Evolutionary conservation across 2,329 filamentous ascomycete genomes (phyloP).

Genomic region (Aspergillus intermedius): DNA sequence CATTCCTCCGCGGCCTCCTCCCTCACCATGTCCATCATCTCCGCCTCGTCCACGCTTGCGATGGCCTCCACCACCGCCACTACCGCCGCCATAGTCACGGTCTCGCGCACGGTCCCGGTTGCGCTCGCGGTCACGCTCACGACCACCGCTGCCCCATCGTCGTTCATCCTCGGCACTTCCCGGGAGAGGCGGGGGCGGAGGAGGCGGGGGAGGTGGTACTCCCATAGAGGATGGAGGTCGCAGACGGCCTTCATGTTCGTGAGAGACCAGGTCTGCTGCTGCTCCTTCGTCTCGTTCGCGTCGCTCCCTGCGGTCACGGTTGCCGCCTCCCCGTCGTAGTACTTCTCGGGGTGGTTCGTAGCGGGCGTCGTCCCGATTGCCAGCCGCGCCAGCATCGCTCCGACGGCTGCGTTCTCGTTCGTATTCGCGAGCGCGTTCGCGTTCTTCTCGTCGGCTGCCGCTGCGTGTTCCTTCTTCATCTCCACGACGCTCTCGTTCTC

Average conservation of each 20-base stretch:
- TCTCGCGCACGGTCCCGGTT: constrained; percentile 30
- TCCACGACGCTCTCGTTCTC: constrained; percentile 21
- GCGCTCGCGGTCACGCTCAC: constrained; percentile 31
- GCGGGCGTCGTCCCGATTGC: constrained; percentile 21
- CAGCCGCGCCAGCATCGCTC: constrained; percentile 19
- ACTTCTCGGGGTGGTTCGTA: constrained; percentile 12
- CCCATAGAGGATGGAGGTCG: constrained; percentile 29
- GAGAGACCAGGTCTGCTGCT: constrained; percentile 11
- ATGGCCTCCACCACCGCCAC: constrained; percentile 21
- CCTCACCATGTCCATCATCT: constrained; percentile 23
- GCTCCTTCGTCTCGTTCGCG: constrained; percentile 31
- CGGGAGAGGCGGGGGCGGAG: constrained; percentile 22
- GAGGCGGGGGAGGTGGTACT: constrained; percentile 23
- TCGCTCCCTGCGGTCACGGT: constrained; percentile 30
- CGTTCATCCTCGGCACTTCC: constrained; percentile 26
- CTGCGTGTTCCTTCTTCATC: constrained; percentile 21
- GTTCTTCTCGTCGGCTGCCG: constrained; percentile 31
- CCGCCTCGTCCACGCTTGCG: constrained; percentile 35
- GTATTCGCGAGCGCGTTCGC: constrained; percentile 27
- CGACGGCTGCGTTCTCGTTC: constrained; percentile 31
- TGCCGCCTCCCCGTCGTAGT: constrained; percentile 24
- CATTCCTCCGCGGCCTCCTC: constrained; percentile 27
- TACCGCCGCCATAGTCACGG: constrained; percentile 25
- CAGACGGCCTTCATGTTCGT: constrained; percentile 28
- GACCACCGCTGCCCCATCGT: constrained; percentile 28